phyloP scores from a whole-genome alignment of 345 rosid species.

The Citrus hindsii region DNA sequence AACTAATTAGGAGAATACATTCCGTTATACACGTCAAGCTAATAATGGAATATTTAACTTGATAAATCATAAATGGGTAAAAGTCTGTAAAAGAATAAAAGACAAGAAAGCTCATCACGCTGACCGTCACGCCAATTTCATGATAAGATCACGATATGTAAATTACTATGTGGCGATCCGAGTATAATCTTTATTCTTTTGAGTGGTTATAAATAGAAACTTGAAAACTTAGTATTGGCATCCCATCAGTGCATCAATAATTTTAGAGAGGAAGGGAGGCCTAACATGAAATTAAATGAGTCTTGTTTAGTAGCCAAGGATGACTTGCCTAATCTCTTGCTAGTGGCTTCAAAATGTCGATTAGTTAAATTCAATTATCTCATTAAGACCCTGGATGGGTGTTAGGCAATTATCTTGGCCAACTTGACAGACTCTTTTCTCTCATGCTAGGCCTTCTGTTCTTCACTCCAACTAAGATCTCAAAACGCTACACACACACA shows the following conservation, averaged over 20 bases:
- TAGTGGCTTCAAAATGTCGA: background rate
- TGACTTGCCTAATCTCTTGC: conserved; percentile 31
- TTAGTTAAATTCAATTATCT: background rate
- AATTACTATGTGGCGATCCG: too few relatives aligned
- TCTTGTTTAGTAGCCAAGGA: conserved; percentile 32
- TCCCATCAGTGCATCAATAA: background rate
- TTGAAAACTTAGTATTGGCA: background rate
- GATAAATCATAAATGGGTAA: too few relatives aligned
- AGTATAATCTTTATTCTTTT: too few relatives aligned
- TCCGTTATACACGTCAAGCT: too few relatives aligned
- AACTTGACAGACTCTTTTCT: conserved; percentile 28
- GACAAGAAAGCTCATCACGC: too few relatives aligned
- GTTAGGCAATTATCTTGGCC: conserved; percentile 42
- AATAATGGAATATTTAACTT: too few relatives aligned
- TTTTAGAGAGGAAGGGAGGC: conserved; percentile 21
- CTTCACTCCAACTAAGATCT: conserved; percentile 2
- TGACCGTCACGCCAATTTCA: too few relatives aligned
- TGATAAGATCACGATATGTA: too few relatives aligned
- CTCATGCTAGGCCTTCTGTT: conserved; percentile 41
- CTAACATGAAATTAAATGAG: conserved; percentile 40
- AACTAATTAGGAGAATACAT: too few relatives aligned
- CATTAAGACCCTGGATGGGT: background rate
- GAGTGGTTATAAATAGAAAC: background rate
- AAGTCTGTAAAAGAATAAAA: too few relatives aligned
- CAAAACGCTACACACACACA: too few relatives aligned